A percentile compares a stretch with the other conserved stretches of the same genome.
phyloP scores from a whole-genome alignment of 108 stramenopile genomes.

The Stephanodiscus triporus region DNA sequence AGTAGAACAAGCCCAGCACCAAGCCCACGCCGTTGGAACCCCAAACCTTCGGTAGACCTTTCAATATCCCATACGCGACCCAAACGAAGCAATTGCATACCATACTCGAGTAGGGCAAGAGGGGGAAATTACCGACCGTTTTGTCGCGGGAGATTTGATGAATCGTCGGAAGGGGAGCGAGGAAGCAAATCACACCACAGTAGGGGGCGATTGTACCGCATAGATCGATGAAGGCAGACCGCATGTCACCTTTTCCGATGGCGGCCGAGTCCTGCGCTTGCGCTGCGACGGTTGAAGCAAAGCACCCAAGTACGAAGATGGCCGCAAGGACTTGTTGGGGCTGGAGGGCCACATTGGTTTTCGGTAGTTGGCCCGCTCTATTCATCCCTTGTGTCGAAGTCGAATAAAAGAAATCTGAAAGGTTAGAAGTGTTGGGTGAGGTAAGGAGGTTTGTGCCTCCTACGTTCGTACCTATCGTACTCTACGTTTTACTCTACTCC shows the following conservation, averaged over 20 bases:
- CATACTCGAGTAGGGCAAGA: conserved; percentile 81
- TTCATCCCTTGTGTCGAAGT: background rate
- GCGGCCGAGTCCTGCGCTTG: conserved; percentile 13
- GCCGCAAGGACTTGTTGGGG: background rate
- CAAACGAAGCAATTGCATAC: conserved; percentile 56
- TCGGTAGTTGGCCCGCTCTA: too few relatives aligned
- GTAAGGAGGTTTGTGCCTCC: too few relatives aligned
- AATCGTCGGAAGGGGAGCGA: conserved; percentile 65
- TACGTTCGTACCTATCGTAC: too few relatives aligned
- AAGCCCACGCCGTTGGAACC: conserved; percentile 61
- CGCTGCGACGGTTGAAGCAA: background rate
- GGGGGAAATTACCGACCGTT: conserved; percentile 60
- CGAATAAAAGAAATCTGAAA: too few relatives aligned
- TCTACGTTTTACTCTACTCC: background rate
- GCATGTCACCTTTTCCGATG: background rate
- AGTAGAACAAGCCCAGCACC: conserved; percentile 60
- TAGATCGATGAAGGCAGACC: conserved; percentile 19
- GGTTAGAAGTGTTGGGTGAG: too few relatives aligned
- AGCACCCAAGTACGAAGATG: background rate
- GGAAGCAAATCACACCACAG: conserved; percentile 18
- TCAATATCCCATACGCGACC: conserved; percentile 61
- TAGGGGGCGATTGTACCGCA: conserved; percentile 33
- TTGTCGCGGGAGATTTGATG: conserved; percentile 47
- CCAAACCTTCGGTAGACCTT: conserved; percentile 52
- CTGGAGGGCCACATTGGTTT: too few relatives aligned